A percentile compares a stretch with the other conserved stretches of the same genome.
Evolutionary conservation across 106 monocot genomes (phyloP).

Genomic region (Iris macrosiphon): DNA sequence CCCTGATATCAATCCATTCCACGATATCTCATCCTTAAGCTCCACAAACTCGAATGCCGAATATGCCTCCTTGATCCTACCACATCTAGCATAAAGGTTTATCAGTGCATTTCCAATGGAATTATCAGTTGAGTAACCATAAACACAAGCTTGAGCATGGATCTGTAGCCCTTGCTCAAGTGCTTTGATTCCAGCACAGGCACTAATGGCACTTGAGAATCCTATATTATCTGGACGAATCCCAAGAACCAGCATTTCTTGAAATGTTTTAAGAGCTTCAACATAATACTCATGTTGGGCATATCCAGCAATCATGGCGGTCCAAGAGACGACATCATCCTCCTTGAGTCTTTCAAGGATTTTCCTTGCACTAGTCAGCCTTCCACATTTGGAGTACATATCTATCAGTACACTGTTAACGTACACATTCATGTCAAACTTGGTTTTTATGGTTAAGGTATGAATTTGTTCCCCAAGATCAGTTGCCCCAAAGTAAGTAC

Average conservation of each 20-base stretch:
- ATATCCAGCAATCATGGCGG: slow-evolving; percentile 89
- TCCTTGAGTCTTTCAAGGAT: slow-evolving; percentile 43
- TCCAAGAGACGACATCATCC: slow-evolving; percentile 85
- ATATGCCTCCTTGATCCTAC: slow-evolving; percentile 48
- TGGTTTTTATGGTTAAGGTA: slow-evolving; percentile 47
- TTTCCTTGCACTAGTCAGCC: slow-evolving; percentile 31
- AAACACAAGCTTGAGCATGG: slow-evolving; percentile 50
- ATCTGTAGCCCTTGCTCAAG: slow-evolving; percentile 52
- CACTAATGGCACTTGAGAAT: slow-evolving; percentile 69
- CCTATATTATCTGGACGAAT: slow-evolving; percentile 65
- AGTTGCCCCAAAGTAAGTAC: slow-evolving; percentile 41
- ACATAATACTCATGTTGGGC: slow-evolving; percentile 48
- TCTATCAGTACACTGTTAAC: slow-evolving; percentile 71
- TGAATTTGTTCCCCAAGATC: slow-evolving; percentile 73
- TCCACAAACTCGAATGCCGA: slow-evolving; percentile 36
- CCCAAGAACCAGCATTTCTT: slow-evolving; percentile 41
- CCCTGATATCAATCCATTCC: slow-evolving; percentile 89
- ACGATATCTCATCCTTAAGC: slow-evolving; percentile 64
- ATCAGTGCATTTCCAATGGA: slow-evolving; percentile 77
- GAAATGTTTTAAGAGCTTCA: slow-evolving; percentile 69
- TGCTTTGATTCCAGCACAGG: slow-evolving; percentile 64
- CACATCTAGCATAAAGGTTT: slow-evolving; percentile 75
- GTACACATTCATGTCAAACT: slow-evolving; percentile 54
- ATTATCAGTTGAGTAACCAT: slow-evolving; percentile 53
- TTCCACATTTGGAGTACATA: slow-evolving; percentile 87